phyloP scores from a whole-genome alignment of 805 yeast species.

The Nematodospora valgi region DNA sequence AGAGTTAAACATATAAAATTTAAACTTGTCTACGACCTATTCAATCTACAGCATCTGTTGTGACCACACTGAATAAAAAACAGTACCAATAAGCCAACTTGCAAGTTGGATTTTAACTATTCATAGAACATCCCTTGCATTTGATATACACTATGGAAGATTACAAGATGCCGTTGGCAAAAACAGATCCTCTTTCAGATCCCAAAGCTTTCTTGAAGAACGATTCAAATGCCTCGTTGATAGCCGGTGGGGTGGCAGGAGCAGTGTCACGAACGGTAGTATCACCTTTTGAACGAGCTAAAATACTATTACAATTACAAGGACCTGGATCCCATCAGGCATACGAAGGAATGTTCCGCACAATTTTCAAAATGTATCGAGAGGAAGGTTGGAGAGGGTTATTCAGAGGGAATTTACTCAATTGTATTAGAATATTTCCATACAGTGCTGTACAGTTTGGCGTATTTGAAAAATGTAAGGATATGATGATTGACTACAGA shows the following conservation, averaged over 20 bases:
- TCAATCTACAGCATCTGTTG: no score
- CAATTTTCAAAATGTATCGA: constrained; percentile 72
- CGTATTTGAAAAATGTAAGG: constrained; percentile 67
- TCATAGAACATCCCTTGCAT: no score
- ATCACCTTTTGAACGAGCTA: constrained; percentile 93
- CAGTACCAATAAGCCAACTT: no score
- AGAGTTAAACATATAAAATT: no score
- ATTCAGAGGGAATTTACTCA: constrained; percentile 86
- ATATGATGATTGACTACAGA: constrained; percentile 19
- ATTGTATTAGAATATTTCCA: constrained; percentile 88
- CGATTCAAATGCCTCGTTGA: constrained; percentile 59
- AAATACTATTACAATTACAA: constrained; percentile 87
- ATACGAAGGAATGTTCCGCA: constrained; percentile 68
- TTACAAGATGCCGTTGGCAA: neutral
- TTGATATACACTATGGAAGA: constrained; percentile 1
- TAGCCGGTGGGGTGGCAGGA: constrained; percentile 76
- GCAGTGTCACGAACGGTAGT: constrained; percentile 86
- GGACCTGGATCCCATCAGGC: constrained; percentile 51
- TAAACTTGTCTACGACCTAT: no score
- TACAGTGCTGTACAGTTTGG: constrained; percentile 93
- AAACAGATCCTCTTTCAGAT: constrained; percentile 1
- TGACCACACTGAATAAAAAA: no score
- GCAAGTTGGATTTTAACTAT: no score
- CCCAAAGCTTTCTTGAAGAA: constrained; percentile 28
- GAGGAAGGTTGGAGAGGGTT: constrained; percentile 93